These are phyloP conservation scores for Akanthomyces muscarius DNA, from an alignment of 2,329 filamentous ascomycete genomes.

Conservation along the genomic window DNA sequence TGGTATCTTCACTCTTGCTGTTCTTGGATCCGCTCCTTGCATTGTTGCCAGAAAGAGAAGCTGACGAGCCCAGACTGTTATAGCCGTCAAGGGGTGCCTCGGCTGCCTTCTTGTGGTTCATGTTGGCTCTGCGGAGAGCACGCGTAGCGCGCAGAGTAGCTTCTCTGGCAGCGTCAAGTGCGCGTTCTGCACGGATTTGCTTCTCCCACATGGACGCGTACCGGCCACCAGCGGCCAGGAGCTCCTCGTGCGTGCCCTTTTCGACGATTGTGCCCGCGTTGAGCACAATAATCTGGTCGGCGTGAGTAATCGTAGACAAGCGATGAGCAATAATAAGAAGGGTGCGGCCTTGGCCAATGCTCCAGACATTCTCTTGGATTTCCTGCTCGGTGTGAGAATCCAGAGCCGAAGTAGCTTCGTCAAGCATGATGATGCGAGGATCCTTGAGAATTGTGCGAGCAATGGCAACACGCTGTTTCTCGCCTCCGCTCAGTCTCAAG, in stretches of 20 bases:
- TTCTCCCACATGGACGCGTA: constrained; percentile 88
- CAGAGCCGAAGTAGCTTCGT: constrained; percentile 87
- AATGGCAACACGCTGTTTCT: constrained; percentile 92
- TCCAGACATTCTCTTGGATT: constrained; percentile 81
- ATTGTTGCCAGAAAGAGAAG: constrained; percentile 36
- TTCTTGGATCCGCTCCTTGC: constrained; percentile 29
- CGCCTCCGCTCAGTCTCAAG: constrained; percentile 79
- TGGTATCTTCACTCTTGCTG: constrained; percentile 29
- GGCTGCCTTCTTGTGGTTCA: constrained; percentile 36
- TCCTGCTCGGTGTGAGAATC: constrained; percentile 92
- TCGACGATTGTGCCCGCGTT: constrained; percentile 74
- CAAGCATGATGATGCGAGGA: constrained; percentile 84
- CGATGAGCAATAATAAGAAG: constrained; percentile 94
- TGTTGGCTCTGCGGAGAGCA: constrained; percentile 47
- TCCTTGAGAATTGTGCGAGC: constrained; percentile 90
- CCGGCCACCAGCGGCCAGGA: constrained; percentile 65
- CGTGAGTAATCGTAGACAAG: constrained; percentile 78
- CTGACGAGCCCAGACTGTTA: constrained; percentile 43
- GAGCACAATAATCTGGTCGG: constrained; percentile 79
- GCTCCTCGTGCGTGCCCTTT: constrained; percentile 71
- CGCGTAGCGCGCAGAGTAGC: constrained; percentile 33
- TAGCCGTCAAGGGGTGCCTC: constrained; percentile 45
- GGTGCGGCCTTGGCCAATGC: constrained; percentile 78
- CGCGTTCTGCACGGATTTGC: constrained; percentile 74
- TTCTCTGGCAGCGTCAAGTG: constrained; percentile 38